Evolutionary conservation across 164 flowering plant species (phyloP).

Genomic region (Aristolochia contorta): DNA sequence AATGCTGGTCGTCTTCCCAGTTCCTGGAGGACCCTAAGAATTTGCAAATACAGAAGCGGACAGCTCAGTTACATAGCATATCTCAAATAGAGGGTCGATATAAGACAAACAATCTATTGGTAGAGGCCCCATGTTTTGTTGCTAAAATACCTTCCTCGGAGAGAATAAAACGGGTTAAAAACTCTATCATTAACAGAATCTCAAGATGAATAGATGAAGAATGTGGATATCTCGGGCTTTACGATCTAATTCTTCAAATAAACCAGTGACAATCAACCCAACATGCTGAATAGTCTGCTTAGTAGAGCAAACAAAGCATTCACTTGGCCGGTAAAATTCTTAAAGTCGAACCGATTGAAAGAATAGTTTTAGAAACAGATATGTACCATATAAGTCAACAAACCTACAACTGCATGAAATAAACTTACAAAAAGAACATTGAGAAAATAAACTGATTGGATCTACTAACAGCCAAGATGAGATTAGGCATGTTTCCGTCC

Average conservation of each 20-base stretch:
- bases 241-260: no score
- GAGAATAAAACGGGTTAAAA: no score
- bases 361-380: no score
- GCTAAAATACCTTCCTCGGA: background rate
- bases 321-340: no score
- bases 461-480: conserved; percentile 53
- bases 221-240: no score
- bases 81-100: background rate
- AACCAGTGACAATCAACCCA: no score
- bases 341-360: no score
- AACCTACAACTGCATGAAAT: background rate
- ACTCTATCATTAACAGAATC: no score
- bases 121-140: background rate
- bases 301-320: no score
- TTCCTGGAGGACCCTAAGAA: conserved; percentile 93
- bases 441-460: background rate
- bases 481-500: conserved; percentile 95
- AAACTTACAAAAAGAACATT: background rate
- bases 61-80: background rate
- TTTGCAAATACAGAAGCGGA: background rate
- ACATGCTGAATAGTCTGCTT: no score
- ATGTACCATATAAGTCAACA: background rate
- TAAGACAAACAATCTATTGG: background rate
- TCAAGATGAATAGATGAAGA: no score
- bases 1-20: conserved; percentile 95